A percentile compares a stretch with the other conserved stretches of the same genome.
Evolutionary conservation across 192 early-diverging fungal species (phyloP).

Genomic region (Funneliformis mosseae): DNA sequence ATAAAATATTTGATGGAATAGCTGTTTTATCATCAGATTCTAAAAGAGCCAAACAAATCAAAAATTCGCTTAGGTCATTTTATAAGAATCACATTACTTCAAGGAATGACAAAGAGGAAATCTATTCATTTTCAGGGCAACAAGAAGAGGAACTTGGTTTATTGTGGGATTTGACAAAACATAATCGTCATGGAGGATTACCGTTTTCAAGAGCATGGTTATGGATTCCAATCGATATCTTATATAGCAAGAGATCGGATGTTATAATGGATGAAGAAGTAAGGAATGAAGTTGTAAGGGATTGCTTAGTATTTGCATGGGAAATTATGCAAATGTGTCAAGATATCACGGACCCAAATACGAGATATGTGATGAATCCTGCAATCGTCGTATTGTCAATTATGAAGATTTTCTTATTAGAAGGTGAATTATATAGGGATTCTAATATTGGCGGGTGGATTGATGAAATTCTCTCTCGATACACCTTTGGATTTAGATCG

Average conservation of each 20-base stretch:
- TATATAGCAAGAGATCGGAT: constrained; percentile 16
- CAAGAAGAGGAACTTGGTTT: not conserved
- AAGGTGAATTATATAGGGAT: constrained; percentile 30
- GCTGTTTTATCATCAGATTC: not conserved
- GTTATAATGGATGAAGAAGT: constrained; percentile 22
- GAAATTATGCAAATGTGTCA: not conserved
- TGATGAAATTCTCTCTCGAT: constrained; percentile 13
- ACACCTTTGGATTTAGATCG: not conserved
- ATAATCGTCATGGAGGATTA: not conserved
- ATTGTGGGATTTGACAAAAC: not conserved
- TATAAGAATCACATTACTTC: constrained; percentile 14
- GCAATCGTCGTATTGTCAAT: constrained; percentile 12
- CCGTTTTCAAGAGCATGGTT: constrained; percentile 15
- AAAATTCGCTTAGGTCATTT: constrained; percentile 11
- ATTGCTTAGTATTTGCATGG: constrained; percentile 22
- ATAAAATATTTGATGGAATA: constrained; percentile 1
- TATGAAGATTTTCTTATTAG: constrained; percentile 32
- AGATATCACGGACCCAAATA: not conserved
- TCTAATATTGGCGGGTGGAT: constrained; percentile 7
- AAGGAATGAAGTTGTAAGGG: not conserved
- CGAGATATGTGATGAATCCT: not conserved
- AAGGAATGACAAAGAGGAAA: not conserved
- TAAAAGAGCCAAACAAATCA: not conserved
- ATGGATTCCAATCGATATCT: constrained; percentile 25
- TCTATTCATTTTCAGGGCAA: not conserved